Evolutionary conservation across 352 stramenopile species (phyloP).

Genomic region (Salisapilia sapeloensis): DNA sequence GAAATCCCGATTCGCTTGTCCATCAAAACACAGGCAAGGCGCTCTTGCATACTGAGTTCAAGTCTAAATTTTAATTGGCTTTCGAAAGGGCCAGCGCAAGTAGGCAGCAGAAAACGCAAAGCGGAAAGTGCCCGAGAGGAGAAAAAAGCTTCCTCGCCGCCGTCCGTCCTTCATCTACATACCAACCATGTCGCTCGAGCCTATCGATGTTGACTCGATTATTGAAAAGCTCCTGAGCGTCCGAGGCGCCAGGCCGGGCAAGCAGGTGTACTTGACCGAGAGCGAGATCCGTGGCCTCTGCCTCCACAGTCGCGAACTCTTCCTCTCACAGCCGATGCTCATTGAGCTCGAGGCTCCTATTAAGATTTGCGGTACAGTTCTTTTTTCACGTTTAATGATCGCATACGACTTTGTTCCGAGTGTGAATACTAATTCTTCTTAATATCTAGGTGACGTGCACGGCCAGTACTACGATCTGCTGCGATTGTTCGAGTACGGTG

Average conservation of each 20-base stretch:
- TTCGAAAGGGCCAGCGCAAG: no score
- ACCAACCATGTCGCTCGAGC: constrained; percentile 48
- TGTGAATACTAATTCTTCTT: background rate
- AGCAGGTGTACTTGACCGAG: constrained; percentile 91
- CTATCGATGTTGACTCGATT: constrained; percentile 75
- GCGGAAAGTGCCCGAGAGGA: no score
- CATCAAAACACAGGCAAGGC: no score
- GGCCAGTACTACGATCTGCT: constrained; percentile 97
- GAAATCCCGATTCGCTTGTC: no score
- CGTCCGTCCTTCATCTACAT: no score
- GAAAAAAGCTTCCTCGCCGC: no score
- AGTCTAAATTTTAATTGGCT: no score
- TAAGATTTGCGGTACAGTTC: constrained; percentile 87
- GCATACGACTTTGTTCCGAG: background rate
- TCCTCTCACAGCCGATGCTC: constrained; percentile 97
- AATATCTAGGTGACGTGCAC: constrained; percentile 85
- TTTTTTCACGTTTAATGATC: constrained; percentile 1
- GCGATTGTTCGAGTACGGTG: constrained; percentile 87
- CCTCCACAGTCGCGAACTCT: constrained; percentile 91
- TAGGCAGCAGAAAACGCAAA: no score
- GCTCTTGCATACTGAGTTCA: no score
- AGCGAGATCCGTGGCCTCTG: constrained; percentile 96
- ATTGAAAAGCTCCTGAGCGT: constrained; percentile 86
- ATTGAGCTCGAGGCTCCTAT: constrained; percentile 98
- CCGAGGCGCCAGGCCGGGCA: constrained; percentile 66